Evolutionary conservation across 192 early-diverging fungal genomes (phyloP), one percentile per base, ranked within the genome.

Genomic region (Coemansia sp.): DNA sequence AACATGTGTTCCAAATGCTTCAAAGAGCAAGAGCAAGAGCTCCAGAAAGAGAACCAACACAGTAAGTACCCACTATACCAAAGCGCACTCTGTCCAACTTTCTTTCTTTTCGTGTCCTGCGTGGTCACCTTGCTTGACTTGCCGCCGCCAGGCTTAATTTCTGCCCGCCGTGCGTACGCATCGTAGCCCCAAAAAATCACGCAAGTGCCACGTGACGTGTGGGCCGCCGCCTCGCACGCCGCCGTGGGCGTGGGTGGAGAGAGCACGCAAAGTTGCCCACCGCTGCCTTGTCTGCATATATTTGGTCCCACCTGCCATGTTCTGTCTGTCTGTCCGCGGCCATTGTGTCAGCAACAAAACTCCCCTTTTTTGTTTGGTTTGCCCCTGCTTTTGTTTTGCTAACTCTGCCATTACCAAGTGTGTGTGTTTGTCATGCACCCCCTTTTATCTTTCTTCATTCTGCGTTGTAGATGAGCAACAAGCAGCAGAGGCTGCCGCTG

Each of bases 1-100:
- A 84, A 89, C 67, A 82, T 91, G 80, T 93, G 92, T 73, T 91
- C 90, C 14, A 90, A 91, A 63, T 93, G 92, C 74, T 91, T 86
- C 75, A 89, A 89, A 75, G 87, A 90, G 67, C 61, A 79, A 27
- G 80, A 78, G 67, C 75, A 72, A 60, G 41, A 72, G 63, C 55
- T 61, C 59, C 59, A 65, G 63, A 88, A 83, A 48, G 73, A 84
- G 62, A 50, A 60, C 27, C 62, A 70, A 62, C 65, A 73, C 42
- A 74, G 80, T 84, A 85, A 37, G 77, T 67, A 19, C 15, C 17
- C 38, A 50, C 67, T 69, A 69, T 69, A 62, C 59, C 36, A 38
- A 61, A 36, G 21, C 59, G 36, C 10, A 9, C 32, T 61, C 36
- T 25, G n/a, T 15, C 57, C 9, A 50, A 10, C 57, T 4, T 19